These are phyloP conservation scores for Talaromyces sp. DNA, from an alignment of 2,329 filamentous ascomycete species.

Conservation along the genomic window DNA sequence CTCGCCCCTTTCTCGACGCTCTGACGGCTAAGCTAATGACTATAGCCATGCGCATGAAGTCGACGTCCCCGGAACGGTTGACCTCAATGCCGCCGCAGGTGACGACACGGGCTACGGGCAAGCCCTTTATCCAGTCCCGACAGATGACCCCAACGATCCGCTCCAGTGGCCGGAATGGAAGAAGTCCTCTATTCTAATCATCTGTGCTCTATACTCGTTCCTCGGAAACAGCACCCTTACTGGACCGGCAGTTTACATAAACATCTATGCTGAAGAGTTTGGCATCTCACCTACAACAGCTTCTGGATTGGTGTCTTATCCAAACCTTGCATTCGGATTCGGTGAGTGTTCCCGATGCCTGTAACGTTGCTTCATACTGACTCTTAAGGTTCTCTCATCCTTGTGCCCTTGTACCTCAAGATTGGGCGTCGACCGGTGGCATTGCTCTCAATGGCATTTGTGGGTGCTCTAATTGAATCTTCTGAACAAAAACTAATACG, in stretches of 20 bases:
- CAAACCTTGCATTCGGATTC: slow-evolving; percentile 61
- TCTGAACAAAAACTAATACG: neutral
- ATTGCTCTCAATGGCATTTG: slow-evolving; percentile 42
- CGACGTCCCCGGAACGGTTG: slow-evolving; percentile 57
- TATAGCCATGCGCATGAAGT: slow-evolving; percentile 57
- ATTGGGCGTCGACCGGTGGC: slow-evolving; percentile 47
- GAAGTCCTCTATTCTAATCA: slow-evolving; percentile 57
- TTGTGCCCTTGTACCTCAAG: slow-evolving; percentile 60
- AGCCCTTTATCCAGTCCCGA: slow-evolving; percentile 60
- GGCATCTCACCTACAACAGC: slow-evolving; percentile 52
- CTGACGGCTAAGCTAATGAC: neutral
- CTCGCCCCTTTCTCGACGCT: neutral
- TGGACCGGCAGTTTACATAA: slow-evolving; percentile 60
- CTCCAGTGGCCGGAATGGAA: slow-evolving; percentile 58
- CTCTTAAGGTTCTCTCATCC: slow-evolving; percentile 48
- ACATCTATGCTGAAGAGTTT: slow-evolving; percentile 55
- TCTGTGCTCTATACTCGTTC: slow-evolving; percentile 58
- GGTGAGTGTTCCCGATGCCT: slow-evolving; percentile 33
- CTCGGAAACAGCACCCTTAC: slow-evolving; percentile 58
- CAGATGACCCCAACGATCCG: slow-evolving; percentile 62
- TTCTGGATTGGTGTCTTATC: slow-evolving; percentile 59
- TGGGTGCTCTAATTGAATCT: slow-evolving; percentile 22
- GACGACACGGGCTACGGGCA: slow-evolving; percentile 61
- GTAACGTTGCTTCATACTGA: neutral
- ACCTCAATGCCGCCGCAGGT: slow-evolving; percentile 54